Conservation (phyloP, 2,329 filamentous ascomycete species). For the Aureobasidium uvarum region DNA sequence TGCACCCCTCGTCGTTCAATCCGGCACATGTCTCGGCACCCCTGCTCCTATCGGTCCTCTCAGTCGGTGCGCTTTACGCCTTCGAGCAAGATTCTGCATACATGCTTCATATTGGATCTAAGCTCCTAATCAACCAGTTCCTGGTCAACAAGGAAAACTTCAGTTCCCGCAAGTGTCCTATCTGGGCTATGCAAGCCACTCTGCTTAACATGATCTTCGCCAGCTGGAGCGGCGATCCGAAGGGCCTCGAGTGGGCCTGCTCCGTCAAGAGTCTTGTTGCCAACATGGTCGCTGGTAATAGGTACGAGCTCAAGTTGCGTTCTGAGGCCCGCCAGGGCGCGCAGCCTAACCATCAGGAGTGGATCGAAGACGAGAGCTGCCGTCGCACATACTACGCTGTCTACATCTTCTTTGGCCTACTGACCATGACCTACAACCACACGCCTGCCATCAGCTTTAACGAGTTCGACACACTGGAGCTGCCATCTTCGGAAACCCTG, state of each 20-base stretch:
- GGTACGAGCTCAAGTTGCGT: conserved; percentile 92
- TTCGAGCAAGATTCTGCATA: conserved; percentile 98
- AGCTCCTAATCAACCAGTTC: conserved; percentile 95
- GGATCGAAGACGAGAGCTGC: conserved; percentile 96
- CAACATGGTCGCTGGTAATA: conserved; percentile 97
- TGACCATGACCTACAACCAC: conserved; percentile 96
- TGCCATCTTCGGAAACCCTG: conserved; percentile 88
- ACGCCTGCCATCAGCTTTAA: conserved; percentile 98
- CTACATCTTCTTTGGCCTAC: conserved; percentile 96
- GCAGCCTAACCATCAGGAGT: conserved; percentile 77
- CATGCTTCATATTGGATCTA: conserved; percentile 95
- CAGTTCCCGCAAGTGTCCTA: conserved; percentile 91
- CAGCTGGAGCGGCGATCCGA: conserved; percentile 97
- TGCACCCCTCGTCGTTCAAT: conserved; percentile 88
- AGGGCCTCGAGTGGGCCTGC: conserved; percentile 97
- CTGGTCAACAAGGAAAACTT: conserved; percentile 98
- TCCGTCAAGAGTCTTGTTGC: conserved; percentile 97
- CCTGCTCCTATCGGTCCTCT: conserved; percentile 82
- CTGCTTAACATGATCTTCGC: conserved; percentile 98
- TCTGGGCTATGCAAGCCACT: conserved; percentile 98
- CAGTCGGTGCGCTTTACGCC: conserved; percentile 92
- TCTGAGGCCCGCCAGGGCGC: conserved; percentile 79
- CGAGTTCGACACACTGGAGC: conserved; percentile 88
- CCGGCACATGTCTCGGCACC: conserved; percentile 77
- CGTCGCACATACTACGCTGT: conserved; percentile 96